Conservation (phyloP, 1,139 yeast genomes). For the Blastobotrys serpentis region DNA sequence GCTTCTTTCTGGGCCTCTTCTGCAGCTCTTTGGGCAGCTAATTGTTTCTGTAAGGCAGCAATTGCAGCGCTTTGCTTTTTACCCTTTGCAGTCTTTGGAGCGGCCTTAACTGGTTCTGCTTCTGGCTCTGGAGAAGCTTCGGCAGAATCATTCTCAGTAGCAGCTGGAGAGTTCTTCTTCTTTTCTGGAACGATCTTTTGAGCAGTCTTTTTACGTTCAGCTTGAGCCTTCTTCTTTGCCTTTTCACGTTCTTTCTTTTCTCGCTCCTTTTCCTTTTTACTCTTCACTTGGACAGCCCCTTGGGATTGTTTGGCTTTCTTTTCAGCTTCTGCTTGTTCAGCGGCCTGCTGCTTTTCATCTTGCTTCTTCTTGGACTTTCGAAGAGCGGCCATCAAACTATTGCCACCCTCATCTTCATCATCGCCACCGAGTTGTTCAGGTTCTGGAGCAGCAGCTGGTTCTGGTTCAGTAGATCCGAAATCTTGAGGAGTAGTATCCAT, state of each 20-base stretch:
- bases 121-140: conserved; percentile 31
- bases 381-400: conserved; percentile 74
- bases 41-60: conserved; percentile 63
- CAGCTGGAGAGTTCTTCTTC: conserved; percentile 43
- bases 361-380: conserved; percentile 77
- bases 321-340: conserved; percentile 43
- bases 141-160: conserved; percentile 44
- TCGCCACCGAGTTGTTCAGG: conserved; percentile 10
- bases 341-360: conserved; percentile 51
- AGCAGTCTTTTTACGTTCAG: conserved; percentile 82
- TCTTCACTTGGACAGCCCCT: conserved; percentile 49
- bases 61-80: conserved; percentile 41
- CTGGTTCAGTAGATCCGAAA: conserved; percentile 40
- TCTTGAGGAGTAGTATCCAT: conserved; percentile 55
- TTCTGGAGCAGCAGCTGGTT: background rate
- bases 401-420: conserved; percentile 51
- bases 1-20: conserved; percentile 68
- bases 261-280: conserved; percentile 95
- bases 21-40: conserved; percentile 79
- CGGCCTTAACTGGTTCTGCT: conserved; percentile 31
- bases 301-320: conserved; percentile 38
- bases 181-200: conserved; percentile 54
- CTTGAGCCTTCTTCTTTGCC: conserved; percentile 87
- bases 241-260: conserved; percentile 98
- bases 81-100: conserved; percentile 36